Base-by-base conservation (phyloP, 345 rosid species). In the Erodium maritimum region DNA sequence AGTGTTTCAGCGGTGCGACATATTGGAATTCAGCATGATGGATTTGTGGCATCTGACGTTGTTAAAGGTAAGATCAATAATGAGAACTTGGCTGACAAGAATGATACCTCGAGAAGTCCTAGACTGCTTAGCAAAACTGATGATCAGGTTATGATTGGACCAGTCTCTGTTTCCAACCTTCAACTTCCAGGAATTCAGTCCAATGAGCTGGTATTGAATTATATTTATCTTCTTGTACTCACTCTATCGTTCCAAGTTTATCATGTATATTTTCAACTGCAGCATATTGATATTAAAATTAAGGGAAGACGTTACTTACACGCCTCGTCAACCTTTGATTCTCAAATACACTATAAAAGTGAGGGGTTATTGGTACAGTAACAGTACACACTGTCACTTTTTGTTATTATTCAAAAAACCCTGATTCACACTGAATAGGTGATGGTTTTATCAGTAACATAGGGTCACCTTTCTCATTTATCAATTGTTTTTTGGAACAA, bases 1-100 rank as follows among this genome's bases (percentile, higher is more conserved):
- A 65, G 69, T 72, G 76, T 57, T 45, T 66, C 79, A 59, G 81
- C 76, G n/a, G 65, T 68, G 11, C 73, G 63, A 33, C 74, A 64
- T 50, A 34, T 50, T 20, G 73, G 79, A 11, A 60, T 67, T 62
- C 83, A 76, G 64, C 73, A 68, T 33, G 73, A 74, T 67, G 79
- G 64, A 50, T 45, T 56, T 61, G 66, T 59, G 23, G 19, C 64
- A 56, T 60, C 74, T 58, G 70, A 61, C 20, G 48, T n/a, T 56
- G 62, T n/a, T 42, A 67, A 66, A 63, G 59, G 42, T 67, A 55
- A 64, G 45, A 23, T 19, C 45, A 58, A 54, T 20, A 22, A 56
- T 23, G 67, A 18, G 11, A 53, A 34, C 48, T 25, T 14, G 12
- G 48, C 23, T 25, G 66, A 65, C 55, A 23, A 34, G 57, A 68